Base-by-base conservation (phyloP, 1,284 basidiomycete species). In the Ustilago nuda region DNA sequence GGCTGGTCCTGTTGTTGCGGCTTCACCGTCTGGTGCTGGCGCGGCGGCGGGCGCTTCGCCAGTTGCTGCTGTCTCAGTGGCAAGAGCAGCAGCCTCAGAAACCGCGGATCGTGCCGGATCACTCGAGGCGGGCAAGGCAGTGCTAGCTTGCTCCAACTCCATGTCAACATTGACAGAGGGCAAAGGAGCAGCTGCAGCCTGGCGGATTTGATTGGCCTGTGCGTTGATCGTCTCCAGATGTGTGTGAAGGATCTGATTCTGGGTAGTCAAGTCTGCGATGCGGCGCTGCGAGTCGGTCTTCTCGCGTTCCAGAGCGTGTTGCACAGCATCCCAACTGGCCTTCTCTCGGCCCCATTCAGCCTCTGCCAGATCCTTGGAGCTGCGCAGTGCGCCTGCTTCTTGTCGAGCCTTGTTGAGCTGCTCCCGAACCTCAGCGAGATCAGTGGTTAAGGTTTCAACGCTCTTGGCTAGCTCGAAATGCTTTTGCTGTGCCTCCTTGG, bases 191-290 rank as follows among this genome's bases (percentile, higher is more conserved):
- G 67, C 64, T 13, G 89, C 87, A 1, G 89, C 88, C 74, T 90
- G 72, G 7, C 82, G 90, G 68, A 95, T 93, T 43, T 91, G 89
- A 12, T 92, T 89, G 1, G 93, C 93, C 82, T 94, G 93, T 0
- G 90, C 89, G 78, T 90, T 94, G 72, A 94, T 91, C n/a, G 90
- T 90, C 79, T 95, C 94, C 17, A 96, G 90, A 81, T 95, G 93
- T 67, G 92, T 89, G 82, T 94, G 93, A 11, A 96, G 89, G 17
- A 92, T 88, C 8, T 88, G 86, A 83, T 95, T 96, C 84, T 95
- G 94, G 32, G 90, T 88, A 2, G 89, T 88, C 19, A 96, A 88
- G 79, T 94, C 93, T 79, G 92, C 90, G 82, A 89, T 91, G 32
- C 93, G 89, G 60, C 89, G 86, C 60, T 90, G 91, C 54, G 95